These are phyloP conservation scores for Liquidambar formosana DNA, from an alignment of 164 flowering plant genomes.

Conservation along the genomic window DNA sequence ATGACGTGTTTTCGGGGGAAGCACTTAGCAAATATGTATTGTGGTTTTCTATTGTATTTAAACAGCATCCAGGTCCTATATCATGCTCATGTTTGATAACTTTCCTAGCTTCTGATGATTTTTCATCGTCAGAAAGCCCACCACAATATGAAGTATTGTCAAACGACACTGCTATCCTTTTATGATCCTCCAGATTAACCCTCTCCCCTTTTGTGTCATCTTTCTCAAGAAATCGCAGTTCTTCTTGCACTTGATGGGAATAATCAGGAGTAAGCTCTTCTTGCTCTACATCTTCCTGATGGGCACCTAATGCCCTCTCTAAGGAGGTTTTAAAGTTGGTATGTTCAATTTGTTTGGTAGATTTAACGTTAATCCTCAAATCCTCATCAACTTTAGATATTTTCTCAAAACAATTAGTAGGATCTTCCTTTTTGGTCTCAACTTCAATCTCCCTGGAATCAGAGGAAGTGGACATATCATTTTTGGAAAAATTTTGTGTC, in stretches of 20 bases:
- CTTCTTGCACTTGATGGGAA: constrained; percentile 1
- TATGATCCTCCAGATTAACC: background rate
- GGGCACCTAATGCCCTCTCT: background rate
- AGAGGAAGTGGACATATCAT: background rate
- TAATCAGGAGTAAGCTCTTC: background rate
- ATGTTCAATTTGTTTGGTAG: background rate
- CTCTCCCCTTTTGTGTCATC: background rate
- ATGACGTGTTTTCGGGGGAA: background rate
- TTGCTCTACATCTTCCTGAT: background rate
- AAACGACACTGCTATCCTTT: background rate
- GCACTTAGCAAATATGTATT: background rate
- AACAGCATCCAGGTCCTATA: background rate
- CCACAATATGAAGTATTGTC: background rate
- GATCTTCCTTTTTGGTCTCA: constrained; percentile 16
- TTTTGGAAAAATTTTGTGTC: background rate
- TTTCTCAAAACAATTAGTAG: constrained; percentile 4
- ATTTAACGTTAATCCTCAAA: background rate
- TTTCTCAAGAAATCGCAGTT: background rate
- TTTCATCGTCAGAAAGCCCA: background rate
- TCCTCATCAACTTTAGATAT: too few species aligned
- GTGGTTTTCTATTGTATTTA: background rate
- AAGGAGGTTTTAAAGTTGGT: background rate
- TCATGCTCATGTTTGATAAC: constrained; percentile 1
- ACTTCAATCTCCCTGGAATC: constrained; percentile 10
- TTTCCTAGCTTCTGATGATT: background rate